Conservation (phyloP, 331 rosid species). For the Cydonia oblonga region DNA sequence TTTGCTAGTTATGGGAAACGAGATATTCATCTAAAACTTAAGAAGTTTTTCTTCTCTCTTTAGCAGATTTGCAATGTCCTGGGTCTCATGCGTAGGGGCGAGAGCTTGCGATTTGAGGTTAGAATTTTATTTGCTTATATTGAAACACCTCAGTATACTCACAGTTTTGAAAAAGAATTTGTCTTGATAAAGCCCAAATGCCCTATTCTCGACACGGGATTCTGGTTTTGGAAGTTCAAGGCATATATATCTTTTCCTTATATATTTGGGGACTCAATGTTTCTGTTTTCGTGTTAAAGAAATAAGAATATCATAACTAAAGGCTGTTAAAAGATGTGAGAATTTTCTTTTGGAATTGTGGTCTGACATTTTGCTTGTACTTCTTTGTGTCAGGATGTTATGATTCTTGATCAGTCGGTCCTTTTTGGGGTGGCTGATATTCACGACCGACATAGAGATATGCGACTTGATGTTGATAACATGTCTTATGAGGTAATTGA, state of each 20-base stretch:
- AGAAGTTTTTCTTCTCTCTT: constrained; percentile 10
- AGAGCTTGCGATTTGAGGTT: constrained; percentile 82
- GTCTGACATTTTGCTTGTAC: constrained; percentile 1
- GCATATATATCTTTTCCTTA: not conserved
- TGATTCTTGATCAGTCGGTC: constrained; percentile 82
- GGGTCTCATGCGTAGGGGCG: constrained; percentile 89
- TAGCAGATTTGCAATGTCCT: constrained; percentile 81
- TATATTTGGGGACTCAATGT: not conserved
- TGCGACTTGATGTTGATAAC: constrained; percentile 96
- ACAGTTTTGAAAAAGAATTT: not conserved
- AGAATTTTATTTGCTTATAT: constrained; percentile 21
- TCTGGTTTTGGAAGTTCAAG: constrained; percentile 2
- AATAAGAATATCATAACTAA: not conserved
- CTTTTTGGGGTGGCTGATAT: constrained; percentile 79
- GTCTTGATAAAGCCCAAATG: not conserved
- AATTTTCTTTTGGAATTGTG: not conserved
- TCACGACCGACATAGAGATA: constrained; percentile 87
- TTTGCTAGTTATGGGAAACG: not conserved
- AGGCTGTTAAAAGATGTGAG: not conserved
- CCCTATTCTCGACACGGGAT: not conserved
- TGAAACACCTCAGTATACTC: not conserved
- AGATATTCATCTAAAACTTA: constrained; percentile 12
- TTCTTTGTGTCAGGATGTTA: constrained; percentile 61
- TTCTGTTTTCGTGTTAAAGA: not conserved
- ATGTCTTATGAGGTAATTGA: constrained; percentile 87